These are phyloP conservation scores for Hypoxylon rubiginosum DNA, from an alignment of 2,329 filamentous ascomycete genomes.

Conservation along the genomic window DNA sequence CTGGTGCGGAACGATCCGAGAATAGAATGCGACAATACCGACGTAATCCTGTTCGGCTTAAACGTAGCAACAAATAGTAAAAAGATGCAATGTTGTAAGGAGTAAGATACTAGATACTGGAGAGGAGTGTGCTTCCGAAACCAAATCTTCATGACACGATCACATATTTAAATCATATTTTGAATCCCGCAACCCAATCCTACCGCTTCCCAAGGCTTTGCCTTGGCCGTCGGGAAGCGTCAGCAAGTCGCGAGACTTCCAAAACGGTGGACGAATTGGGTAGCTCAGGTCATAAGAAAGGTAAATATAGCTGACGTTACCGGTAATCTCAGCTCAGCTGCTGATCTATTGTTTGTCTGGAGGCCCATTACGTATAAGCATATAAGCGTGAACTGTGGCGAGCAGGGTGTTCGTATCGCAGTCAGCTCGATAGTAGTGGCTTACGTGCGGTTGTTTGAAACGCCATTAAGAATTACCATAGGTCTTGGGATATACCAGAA, in stretches of 20 bases:
- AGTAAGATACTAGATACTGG: not conserved
- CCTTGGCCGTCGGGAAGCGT: not conserved
- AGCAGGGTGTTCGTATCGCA: not conserved
- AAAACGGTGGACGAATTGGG: not conserved
- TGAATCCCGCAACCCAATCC: not conserved
- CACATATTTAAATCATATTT: not conserved
- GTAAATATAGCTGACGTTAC: constrained; percentile 24
- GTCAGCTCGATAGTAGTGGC: constrained; percentile 7
- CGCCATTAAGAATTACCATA: not conserved
- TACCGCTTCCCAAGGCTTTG: not conserved
- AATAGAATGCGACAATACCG: not conserved
- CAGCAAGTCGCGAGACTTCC: not conserved
- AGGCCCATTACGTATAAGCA: not conserved
- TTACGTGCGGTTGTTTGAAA: constrained; percentile 1
- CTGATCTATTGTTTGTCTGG: not conserved
- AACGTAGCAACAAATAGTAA: not conserved
- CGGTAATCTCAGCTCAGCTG: constrained; percentile 19
- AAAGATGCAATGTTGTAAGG: not conserved
- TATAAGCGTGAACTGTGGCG: not conserved
- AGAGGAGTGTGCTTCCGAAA: not conserved
- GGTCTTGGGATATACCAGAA: not conserved
- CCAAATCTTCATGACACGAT: not conserved
- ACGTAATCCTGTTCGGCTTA: not conserved
- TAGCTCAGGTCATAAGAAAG: not conserved
- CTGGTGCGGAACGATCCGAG: not conserved